Evolutionary conservation across 345 rosid species (phyloP).

Genomic region (Hevea brasiliensis): DNA sequence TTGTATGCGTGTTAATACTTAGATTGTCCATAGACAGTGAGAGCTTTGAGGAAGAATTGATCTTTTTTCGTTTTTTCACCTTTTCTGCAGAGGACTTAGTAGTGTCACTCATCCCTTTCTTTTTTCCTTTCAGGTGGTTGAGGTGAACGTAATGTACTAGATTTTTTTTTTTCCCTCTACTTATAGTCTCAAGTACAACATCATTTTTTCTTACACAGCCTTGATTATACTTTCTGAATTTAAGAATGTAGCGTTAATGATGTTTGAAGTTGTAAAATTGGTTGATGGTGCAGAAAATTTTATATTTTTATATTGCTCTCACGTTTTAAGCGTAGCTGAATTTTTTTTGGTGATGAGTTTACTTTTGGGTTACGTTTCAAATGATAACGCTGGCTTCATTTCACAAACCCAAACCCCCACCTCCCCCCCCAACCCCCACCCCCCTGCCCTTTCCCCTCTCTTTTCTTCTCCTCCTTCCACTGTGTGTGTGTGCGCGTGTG

Average conservation of each 20-base stretch:
- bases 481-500: background rate
- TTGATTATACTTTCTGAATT: background rate
- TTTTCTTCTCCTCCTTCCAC: background rate
- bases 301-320: background rate
- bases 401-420: no score
- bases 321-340: background rate
- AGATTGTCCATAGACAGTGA: background rate
- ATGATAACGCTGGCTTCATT: background rate
- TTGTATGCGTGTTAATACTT: background rate
- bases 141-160: background rate
- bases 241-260: background rate
- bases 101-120: background rate
- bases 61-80: no score
- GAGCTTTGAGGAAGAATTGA: background rate
- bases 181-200: no score
- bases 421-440: no score
- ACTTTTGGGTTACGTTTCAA: background rate
- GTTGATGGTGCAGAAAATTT: background rate
- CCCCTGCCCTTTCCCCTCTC: no score
- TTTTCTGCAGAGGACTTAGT: background rate
- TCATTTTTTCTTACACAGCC: background rate
- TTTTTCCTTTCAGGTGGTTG: background rate
- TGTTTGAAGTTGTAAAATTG: background rate
- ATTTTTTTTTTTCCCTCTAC: background rate
- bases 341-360: background rate